Evolutionary conservation across 176 grass and related monocot species (phyloP).

Genomic region (Dactylis glomerata): DNA sequence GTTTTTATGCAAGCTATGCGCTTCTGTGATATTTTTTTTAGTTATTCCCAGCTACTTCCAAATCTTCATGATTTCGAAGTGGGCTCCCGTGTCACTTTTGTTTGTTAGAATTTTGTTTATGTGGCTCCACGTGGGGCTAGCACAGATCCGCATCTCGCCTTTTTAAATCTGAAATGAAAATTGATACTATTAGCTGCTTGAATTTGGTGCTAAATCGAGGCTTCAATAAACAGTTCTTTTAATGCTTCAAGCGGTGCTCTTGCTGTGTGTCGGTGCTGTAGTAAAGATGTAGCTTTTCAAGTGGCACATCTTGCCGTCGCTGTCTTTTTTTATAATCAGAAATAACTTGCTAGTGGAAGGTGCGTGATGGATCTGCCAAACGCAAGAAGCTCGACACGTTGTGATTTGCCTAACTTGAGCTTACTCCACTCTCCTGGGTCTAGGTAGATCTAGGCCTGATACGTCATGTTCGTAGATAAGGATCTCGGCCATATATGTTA

Average conservation of each 20-base stretch:
- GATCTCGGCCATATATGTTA: slow-evolving; percentile 20
- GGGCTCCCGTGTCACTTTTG: slow-evolving; percentile 13
- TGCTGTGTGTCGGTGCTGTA: slow-evolving; percentile 21
- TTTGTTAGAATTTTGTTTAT: slow-evolving; percentile 29
- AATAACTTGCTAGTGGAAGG: slow-evolving; percentile 14
- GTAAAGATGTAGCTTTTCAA: slow-evolving; percentile 33
- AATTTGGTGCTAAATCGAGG: neutral
- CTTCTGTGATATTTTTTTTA: slow-evolving; percentile 22
- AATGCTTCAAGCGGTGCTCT: slow-evolving; percentile 29
- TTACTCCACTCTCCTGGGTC: slow-evolving; percentile 1
- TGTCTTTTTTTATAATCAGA: neutral
- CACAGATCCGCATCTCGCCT: neutral
- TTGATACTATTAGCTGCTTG: neutral
- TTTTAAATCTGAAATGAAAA: slow-evolving; percentile 12
- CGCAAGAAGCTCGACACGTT: neutral
- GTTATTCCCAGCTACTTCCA: neutral
- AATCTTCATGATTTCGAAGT: slow-evolving; percentile 19
- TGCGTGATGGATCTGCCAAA: slow-evolving; percentile 43
- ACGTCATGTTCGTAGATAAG: slow-evolving; percentile 22
- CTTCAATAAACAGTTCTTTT: slow-evolving; percentile 16
- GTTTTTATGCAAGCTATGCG: neutral
- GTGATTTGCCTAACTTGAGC: slow-evolving; percentile 25
- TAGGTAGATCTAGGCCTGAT: slow-evolving; percentile 38
- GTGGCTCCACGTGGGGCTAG: slow-evolving; percentile 21
- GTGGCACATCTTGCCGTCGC: neutral